phyloP scores from a whole-genome alignment of 2,329 filamentous ascomycete genomes.

The Lasiodiplodia theobromae region DNA sequence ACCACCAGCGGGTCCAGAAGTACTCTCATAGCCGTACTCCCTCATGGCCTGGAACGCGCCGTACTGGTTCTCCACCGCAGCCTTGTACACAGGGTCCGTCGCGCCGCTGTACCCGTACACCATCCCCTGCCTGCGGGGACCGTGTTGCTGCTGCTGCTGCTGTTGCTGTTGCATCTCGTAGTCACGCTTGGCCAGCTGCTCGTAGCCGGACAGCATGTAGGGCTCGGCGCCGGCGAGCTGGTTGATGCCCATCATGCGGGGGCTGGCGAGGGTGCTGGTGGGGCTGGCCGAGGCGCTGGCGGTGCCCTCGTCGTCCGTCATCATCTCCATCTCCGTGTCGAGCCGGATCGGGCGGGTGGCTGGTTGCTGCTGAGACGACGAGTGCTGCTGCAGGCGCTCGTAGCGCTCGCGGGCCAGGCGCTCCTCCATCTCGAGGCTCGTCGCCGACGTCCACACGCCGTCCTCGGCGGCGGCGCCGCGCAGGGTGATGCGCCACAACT shows the following conservation, averaged over 20 bases:
- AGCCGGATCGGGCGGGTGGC: background rate
- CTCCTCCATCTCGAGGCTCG: constrained; percentile 63
- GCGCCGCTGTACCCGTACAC: constrained; percentile 48
- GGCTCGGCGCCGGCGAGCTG: constrained; percentile 65
- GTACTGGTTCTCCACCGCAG: constrained; percentile 72
- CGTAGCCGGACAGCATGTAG: constrained; percentile 85
- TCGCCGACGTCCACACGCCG: constrained; percentile 63
- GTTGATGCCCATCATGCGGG: constrained; percentile 35
- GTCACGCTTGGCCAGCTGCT: constrained; percentile 70
- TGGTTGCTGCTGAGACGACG: background rate
- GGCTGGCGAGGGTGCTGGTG: constrained; percentile 3
- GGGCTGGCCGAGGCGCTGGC: constrained; percentile 16
- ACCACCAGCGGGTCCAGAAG: constrained; percentile 39
- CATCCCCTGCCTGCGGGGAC: constrained; percentile 35
- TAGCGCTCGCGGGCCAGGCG: constrained; percentile 66
- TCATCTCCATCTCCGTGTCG: constrained; percentile 21
- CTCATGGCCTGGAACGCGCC: constrained; percentile 65
- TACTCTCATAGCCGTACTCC: constrained; percentile 50
- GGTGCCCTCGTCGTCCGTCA: constrained; percentile 29
- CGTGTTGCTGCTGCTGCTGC: background rate
- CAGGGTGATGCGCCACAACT: constrained; percentile 82
- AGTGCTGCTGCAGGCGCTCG: constrained; percentile 50
- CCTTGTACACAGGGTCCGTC: constrained; percentile 73
- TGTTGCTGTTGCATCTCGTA: constrained; percentile 53
- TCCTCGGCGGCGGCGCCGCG: constrained; percentile 64